Evolutionary conservation across 2,329 filamentous ascomycete genomes (phyloP).

Genomic region (Monosporascus ibericus): DNA sequence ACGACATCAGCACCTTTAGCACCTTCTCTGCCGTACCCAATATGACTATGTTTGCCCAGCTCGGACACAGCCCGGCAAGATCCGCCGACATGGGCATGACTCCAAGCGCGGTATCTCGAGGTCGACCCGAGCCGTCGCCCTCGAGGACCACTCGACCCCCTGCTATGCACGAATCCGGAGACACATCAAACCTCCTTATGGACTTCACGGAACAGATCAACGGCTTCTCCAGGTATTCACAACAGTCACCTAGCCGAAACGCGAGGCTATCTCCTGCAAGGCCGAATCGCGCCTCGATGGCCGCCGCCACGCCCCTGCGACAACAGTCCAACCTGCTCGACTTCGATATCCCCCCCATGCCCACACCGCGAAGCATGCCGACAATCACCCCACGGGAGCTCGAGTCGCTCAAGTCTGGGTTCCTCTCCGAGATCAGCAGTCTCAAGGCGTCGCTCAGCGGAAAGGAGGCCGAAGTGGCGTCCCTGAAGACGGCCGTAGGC

Average conservation of each 20-base stretch:
- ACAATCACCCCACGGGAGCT: slow-evolving; percentile 87
- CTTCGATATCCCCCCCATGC: slow-evolving; percentile 89
- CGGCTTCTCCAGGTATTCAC: slow-evolving; percentile 10
- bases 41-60: slow-evolving; percentile 73
- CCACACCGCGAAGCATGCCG: slow-evolving; percentile 86
- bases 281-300: slow-evolving; percentile 7
- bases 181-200: slow-evolving; percentile 72
- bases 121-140: slow-evolving; percentile 28
- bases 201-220: slow-evolving; percentile 77
- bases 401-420: slow-evolving; percentile 84
- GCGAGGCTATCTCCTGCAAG: slow-evolving; percentile 40
- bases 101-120: slow-evolving; percentile 30
- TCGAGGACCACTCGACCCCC: slow-evolving; percentile 30
- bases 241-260: slow-evolving; percentile 32
- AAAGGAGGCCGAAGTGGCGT: slow-evolving; percentile 85
- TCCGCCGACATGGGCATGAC: slow-evolving; percentile 32
- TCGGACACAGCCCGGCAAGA: slow-evolving; percentile 61
- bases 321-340: slow-evolving; percentile 69
- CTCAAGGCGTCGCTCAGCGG: slow-evolving; percentile 86
- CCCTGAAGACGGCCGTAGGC: slow-evolving; percentile 77
- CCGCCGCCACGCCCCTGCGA: slow-evolving; percentile 41
- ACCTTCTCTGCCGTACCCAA: slow-evolving; percentile 85
- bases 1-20: slow-evolving; percentile 81
- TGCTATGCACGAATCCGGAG: slow-evolving; percentile 36
- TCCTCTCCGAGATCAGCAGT: slow-evolving; percentile 90